Evolutionary conservation across 176 grass and related monocot species (phyloP).

Genomic region (Oryza meyeriana): DNA sequence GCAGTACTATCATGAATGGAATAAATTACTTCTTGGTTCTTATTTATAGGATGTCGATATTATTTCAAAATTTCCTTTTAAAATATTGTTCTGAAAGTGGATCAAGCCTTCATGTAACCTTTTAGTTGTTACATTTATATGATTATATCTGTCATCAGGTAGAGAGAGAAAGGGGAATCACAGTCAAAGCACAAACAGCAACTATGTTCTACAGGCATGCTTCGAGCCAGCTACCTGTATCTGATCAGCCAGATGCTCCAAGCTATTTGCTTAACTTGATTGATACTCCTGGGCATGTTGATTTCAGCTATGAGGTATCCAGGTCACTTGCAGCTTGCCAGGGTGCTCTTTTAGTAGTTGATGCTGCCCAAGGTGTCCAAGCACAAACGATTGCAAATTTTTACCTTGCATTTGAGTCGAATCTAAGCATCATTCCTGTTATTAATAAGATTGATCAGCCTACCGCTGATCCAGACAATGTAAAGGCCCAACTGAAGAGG

Average conservation of each 20-base stretch:
- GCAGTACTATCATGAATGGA: not conserved
- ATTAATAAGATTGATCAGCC: slow-evolving; percentile 99
- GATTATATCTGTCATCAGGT: slow-evolving; percentile 40
- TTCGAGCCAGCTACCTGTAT: not conserved
- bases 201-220: slow-evolving; percentile 81
- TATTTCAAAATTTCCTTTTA: too few relatives aligned
- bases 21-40: not conserved
- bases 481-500: slow-evolving; percentile 82
- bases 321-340: slow-evolving; percentile 94
- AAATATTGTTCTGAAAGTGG: too few relatives aligned
- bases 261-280: slow-evolving; percentile 91
- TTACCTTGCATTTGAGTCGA: slow-evolving; percentile 89
- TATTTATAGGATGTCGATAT: not conserved
- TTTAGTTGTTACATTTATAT: slow-evolving; percentile 14
- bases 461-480: slow-evolving; percentile 88
- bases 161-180: slow-evolving; percentile 95
- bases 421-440: slow-evolving; percentile 78
- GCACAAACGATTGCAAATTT: slow-evolving; percentile 98
- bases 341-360: slow-evolving; percentile 93
- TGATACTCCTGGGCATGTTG: slow-evolving; percentile 94
- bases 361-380: slow-evolving; percentile 97
- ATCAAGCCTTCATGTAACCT: slow-evolving; percentile 5
- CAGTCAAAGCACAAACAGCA: slow-evolving; percentile 96
- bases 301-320: slow-evolving; percentile 97
- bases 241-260: slow-evolving; percentile 12